A percentile compares a stretch with the other conserved stretches of the same genome.
phyloP scores from a whole-genome alignment of 306 rosid genomes.

The Cucurbita pepo region DNA sequence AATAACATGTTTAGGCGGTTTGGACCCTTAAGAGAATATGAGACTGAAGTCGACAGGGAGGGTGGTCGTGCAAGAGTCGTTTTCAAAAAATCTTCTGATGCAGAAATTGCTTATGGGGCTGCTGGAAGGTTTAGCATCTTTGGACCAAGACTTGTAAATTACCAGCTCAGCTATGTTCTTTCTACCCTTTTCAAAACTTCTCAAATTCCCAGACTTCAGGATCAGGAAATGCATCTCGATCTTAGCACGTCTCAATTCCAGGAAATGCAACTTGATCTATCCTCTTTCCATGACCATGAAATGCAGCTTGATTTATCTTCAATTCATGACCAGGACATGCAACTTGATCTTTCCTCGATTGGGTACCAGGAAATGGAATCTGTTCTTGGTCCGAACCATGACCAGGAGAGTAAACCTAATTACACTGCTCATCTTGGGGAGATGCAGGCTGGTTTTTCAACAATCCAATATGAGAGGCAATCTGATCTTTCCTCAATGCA shows the following conservation, averaged over 20 bases:
- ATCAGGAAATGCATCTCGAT: slow-evolving; percentile 65
- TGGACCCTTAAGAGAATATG: slow-evolving; percentile 80
- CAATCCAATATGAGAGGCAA: slow-evolving; percentile 6
- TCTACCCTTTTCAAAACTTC: slow-evolving; percentile 53
- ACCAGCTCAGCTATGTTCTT: slow-evolving; percentile 72
- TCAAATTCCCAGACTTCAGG: slow-evolving; percentile 38
- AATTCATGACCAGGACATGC: slow-evolving; percentile 49
- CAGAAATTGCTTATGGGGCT: slow-evolving; percentile 71
- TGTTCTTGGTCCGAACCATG: slow-evolving; percentile 36
- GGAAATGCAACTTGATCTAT: slow-evolving; percentile 31
- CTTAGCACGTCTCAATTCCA: slow-evolving; percentile 26
- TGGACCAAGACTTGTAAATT: slow-evolving; percentile 61
- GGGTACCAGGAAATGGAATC: slow-evolving; percentile 76
- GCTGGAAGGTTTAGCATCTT: slow-evolving; percentile 86
- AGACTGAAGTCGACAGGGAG: slow-evolving; percentile 83
- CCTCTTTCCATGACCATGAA: slow-evolving; percentile 44
- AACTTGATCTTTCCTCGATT: slow-evolving; percentile 56
- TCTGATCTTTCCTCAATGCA: not conserved
- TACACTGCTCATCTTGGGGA: slow-evolving; percentile 1
- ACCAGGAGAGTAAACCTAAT: slow-evolving; percentile 6
- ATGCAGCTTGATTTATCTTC: slow-evolving; percentile 67
- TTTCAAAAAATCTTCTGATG: slow-evolving; percentile 66
- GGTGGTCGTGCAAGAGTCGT: slow-evolving; percentile 89
- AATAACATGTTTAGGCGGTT: slow-evolving; percentile 80
- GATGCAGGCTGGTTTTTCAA: slow-evolving; percentile 1